Evolutionary conservation across 2,329 filamentous ascomycete genomes (phyloP).

Genomic region (Monosporascus sp.): DNA sequence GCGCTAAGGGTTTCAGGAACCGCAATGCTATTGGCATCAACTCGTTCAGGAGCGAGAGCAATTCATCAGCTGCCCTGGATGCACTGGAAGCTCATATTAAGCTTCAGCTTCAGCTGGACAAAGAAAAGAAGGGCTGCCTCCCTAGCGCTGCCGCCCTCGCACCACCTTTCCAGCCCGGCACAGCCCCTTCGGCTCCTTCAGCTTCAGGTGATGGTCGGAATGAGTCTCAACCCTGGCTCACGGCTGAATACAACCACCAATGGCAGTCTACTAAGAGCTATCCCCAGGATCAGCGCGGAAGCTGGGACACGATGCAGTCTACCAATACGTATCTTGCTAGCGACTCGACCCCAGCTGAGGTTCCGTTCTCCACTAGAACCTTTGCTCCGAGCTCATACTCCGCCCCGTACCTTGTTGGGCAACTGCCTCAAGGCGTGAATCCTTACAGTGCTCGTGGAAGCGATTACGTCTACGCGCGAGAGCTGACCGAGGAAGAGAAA

Average conservation of each 20-base stretch:
- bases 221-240: conserved; percentile 5
- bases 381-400: conserved; percentile 7
- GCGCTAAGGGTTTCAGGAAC: conserved; percentile 7
- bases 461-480: conserved; percentile 51
- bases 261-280: conserved; percentile 1
- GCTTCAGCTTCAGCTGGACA: conserved; percentile 6
- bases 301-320: conserved; percentile 9
- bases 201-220: neutral
- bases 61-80: conserved; percentile 15
- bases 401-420: conserved; percentile 52
- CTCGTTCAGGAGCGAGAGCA: conserved; percentile 14
- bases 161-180: conserved; percentile 44
- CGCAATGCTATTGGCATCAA: conserved; percentile 21
- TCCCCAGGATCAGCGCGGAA: conserved; percentile 7
- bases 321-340: conserved; percentile 7
- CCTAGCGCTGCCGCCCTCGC: conserved; percentile 44
- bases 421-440: conserved; percentile 40
- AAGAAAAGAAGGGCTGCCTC: conserved; percentile 19
- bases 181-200: conserved; percentile 6
- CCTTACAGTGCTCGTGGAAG: conserved; percentile 35
- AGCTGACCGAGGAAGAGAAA: conserved; percentile 55
- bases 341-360: conserved; percentile 1
- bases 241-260: conserved; percentile 2
- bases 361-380: neutral
- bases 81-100: conserved; percentile 18